Evolutionary conservation across 805 yeast genomes (phyloP), one percentile per base, ranked within the genome.

Genomic region (Candida taoyuanica): DNA sequence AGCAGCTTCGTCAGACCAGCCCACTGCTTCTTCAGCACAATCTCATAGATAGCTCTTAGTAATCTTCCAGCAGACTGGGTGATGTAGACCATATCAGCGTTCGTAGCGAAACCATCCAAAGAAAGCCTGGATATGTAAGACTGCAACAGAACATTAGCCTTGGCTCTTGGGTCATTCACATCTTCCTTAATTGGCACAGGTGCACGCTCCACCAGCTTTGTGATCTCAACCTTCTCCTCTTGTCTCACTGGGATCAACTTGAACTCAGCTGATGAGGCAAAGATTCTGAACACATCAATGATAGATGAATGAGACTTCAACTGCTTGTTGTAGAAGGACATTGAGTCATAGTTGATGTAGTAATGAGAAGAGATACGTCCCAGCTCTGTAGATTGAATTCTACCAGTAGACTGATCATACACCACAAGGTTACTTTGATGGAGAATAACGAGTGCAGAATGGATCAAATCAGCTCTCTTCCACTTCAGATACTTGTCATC

Each of bases 41-140:
- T 75, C 54, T 91, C 96, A 56, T 74, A 78, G 46, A 94, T 73
- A 0, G 98, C 97, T 40, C 97, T 65, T 39, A 89, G 67, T 27
- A 93, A 60, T 55, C 99, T 73, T 3, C 94, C 91, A 1, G 96
- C 97, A 29, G 94, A 86, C 59, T 93, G 98, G 0, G 93, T 84
- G 29, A 93, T 77, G 56, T 85, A 93, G 3, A 86, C 71, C 96
- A 89, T 87, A 64, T 93, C 99, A 0, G 96, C 78, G 72, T 83
- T 78, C 43, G 94, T 62, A 0, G 97, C 96, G 64, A 86, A 85
- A 0, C 98, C 98, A 1, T 84, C 93, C 14, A 93, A 65, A 8
- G 68, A 64, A 17, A 89, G 64, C 26, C 80, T 63, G 1, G 96
- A 84, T n/a, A 93, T 85, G 52, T 85, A 87, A 0, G 96, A 75